A percentile compares a stretch with the other conserved stretches of the same genome.
Conservation (phyloP, 2,329 filamentous ascomycete genomes). For the Fusarium mangiferae region DNA sequence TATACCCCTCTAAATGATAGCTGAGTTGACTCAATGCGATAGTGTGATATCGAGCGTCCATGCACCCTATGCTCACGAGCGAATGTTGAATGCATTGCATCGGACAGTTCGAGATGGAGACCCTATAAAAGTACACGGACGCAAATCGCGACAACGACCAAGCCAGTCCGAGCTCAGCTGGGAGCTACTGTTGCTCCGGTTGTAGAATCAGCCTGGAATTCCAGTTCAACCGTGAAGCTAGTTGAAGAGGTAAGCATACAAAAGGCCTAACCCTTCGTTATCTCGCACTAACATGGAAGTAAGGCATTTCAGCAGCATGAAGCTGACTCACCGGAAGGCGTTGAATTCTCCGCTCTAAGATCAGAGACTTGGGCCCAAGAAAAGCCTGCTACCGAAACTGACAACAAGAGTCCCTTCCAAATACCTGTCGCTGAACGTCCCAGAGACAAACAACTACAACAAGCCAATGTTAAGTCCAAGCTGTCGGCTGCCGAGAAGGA, state of each 20-base stretch:
- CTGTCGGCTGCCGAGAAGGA: not conserved
- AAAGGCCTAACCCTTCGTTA: accelerated
- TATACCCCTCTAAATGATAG: accelerated
- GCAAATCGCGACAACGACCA: accelerated
- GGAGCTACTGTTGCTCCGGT: not conserved
- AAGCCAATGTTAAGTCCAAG: accelerated
- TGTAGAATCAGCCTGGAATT: not conserved
- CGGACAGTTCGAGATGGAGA: accelerated
- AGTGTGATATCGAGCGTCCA: not conserved
- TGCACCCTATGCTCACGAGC: not conserved
- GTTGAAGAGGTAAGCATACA: slow-evolving; percentile 1
- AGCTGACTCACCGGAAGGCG: accelerated
- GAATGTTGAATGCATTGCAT: accelerated
- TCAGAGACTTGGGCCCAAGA: not conserved
- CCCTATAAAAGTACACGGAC: accelerated
- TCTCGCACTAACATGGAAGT: accelerated
- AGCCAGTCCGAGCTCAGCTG: accelerated
- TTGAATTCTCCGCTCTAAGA: not conserved
- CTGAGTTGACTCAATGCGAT: accelerated
- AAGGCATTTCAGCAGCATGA: not conserved
- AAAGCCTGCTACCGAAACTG: too few relatives aligned
- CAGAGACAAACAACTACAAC: not conserved
- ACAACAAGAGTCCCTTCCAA: too few relatives aligned
- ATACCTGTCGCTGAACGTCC: not conserved
- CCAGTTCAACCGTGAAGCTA: slow-evolving; percentile 16